phyloP scores from a whole-genome alignment of 345 rosid species.

The Aquilaria sinensis region DNA sequence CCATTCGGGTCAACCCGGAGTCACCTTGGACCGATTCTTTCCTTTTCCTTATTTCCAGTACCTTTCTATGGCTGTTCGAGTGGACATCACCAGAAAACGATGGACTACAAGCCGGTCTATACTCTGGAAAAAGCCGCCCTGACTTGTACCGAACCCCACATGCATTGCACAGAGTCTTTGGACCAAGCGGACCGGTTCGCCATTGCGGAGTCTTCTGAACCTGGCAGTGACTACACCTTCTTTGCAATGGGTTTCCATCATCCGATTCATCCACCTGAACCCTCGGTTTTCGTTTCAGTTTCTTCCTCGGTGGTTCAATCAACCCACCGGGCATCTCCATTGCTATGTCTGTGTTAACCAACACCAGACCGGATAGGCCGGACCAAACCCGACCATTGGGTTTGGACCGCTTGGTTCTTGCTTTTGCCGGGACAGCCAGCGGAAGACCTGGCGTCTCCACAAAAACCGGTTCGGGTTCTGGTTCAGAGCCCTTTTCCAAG shows the following conservation, averaged over 20 bases:
- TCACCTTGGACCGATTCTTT: constrained; percentile 17
- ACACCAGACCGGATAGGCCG: neutral
- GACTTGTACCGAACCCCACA: constrained; percentile 59
- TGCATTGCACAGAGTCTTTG: constrained; percentile 56
- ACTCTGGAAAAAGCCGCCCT: constrained; percentile 56
- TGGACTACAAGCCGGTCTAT: constrained; percentile 62
- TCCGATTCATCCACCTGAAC: constrained; percentile 12
- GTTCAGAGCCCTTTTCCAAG: constrained; percentile 9
- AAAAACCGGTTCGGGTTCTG: constrained; percentile 7
- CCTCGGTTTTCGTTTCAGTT: constrained; percentile 26
- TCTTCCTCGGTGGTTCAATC: constrained; percentile 24
- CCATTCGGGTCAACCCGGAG: constrained; percentile 19
- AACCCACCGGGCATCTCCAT: neutral
- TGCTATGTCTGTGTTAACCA: too few relatives aligned
- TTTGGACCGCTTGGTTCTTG: constrained; percentile 39
- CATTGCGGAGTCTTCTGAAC: constrained; percentile 60
- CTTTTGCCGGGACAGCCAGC: constrained; percentile 27
- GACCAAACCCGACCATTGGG: constrained; percentile 25
- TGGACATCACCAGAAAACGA: constrained; percentile 37
- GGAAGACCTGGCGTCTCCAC: constrained; percentile 17
- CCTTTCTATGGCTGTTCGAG: constrained; percentile 54
- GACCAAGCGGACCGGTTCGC: constrained; percentile 55
- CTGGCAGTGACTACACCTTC: constrained; percentile 50
- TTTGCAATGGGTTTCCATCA: constrained; percentile 21
- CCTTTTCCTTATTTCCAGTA: constrained; percentile 43